Evolutionary conservation across 2,329 filamentous ascomycete species (phyloP), one percentile per base, ranked within the genome.

Genomic region (Ambrosiella beaveri): DNA sequence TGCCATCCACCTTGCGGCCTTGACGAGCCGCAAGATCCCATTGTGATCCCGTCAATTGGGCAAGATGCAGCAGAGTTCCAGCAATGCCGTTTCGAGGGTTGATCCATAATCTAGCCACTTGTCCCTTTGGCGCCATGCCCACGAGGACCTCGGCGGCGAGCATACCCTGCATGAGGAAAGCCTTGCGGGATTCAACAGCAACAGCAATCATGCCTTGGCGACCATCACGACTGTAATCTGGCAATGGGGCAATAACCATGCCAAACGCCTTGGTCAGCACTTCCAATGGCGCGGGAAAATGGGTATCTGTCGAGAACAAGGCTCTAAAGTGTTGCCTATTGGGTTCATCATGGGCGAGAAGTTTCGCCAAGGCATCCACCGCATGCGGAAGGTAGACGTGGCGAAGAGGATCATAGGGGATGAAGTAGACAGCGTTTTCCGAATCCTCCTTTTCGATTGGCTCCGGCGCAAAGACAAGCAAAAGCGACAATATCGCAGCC

Each of bases 321-420:
- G 80, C 75, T 67, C 85, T 86, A 73, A 90, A 97, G 64, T 86
- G 84, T 2, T 82, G 82, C 61, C 93, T 77, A 65, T 98, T 98
- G 0, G 93, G 91, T 64, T 97, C 91, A 67, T 97, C 93, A 56
- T 90, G 80, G 3, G 93, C 91, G 35, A 98, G 75, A 2, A 98
- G 75, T 69, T 97, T 97, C 1, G 93, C 91, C 35, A 97, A 73
- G 53, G 86, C 85, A 67, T 98, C 93, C 15, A 97, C 81, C 1
- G 93, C 93, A 41, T 88, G 82, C 2, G 91, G 90, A 0, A 95
- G 80, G 68, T 97, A 97, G 47, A 85, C 83, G 67, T 98, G 91
- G 37, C 89, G 71, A 8, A 78, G 74, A 0, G 93, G 88, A 57
- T 90, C 85, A 68, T 91, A 97, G 2, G 82, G 72, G 0, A 88